phyloP scores from a whole-genome alignment of 768 basidiomycete species.

The Lactarius psammicola region DNA sequence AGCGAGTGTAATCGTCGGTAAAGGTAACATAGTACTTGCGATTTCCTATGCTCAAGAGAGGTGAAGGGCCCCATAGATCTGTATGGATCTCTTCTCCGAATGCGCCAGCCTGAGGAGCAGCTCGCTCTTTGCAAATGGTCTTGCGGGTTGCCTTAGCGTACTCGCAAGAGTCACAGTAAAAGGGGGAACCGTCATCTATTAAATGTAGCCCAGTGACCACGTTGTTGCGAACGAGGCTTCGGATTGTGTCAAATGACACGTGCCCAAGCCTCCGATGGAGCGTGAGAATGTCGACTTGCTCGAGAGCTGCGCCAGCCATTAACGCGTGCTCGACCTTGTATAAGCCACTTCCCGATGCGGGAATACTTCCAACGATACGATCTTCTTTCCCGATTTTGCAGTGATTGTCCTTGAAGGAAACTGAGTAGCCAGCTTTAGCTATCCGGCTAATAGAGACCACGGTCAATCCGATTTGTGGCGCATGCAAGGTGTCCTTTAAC shows the following conservation, averaged over 20 bases:
- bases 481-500: neutral
- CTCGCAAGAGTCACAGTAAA: conserved; percentile 38
- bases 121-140: neutral
- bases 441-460: neutral
- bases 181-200: neutral
- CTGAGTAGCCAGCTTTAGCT: neutral
- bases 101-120: neutral
- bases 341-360: neutral
- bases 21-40: conserved; percentile 38
- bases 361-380: neutral
- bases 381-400: no score
- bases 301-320: no score
- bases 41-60: conserved; percentile 31
- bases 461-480: neutral
- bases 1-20: conserved; percentile 37
- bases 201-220: no score
- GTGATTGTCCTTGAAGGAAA: neutral
- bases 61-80: conserved; percentile 22
- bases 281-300: no score
- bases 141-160: neutral
- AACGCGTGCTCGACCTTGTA: neutral
- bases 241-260: conserved; percentile 33
- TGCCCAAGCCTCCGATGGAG: conserved; percentile 35
- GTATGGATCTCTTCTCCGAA: conserved; percentile 12
- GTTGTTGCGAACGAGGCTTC: conserved; percentile 25